phyloP scores from a whole-genome alignment of 78 protist genomes.

The Acrasis kona region DNA sequence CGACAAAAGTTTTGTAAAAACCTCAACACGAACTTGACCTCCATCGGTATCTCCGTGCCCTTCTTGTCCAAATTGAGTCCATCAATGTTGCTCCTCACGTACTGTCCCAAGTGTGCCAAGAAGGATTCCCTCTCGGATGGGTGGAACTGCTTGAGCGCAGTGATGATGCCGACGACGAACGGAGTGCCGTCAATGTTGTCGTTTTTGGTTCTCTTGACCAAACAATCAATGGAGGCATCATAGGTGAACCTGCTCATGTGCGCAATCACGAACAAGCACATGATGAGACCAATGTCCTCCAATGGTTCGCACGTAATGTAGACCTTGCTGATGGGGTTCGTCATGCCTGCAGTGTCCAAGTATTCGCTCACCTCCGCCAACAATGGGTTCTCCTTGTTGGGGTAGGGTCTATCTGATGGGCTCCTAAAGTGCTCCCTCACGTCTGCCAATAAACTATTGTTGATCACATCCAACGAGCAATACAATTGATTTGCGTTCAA shows the following conservation, averaged over 20 bases:
- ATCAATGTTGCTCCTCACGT: slow-evolving; percentile 40
- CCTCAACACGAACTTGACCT: slow-evolving; percentile 33
- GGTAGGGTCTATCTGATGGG: slow-evolving; percentile 64
- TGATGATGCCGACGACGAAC: slow-evolving; percentile 72
- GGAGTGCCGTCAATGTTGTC: slow-evolving; percentile 57
- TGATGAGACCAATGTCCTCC: slow-evolving; percentile 39
- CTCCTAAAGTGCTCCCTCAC: slow-evolving; percentile 62
- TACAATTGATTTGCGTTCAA: slow-evolving; percentile 54
- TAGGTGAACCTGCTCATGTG: slow-evolving; percentile 1
- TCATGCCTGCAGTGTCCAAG: slow-evolving; percentile 62
- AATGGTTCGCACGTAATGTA: slow-evolving; percentile 58
- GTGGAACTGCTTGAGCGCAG: slow-evolving; percentile 83
- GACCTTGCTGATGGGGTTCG: slow-evolving; percentile 65
- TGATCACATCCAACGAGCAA: slow-evolving; percentile 54
- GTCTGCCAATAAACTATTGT: slow-evolving; percentile 48
- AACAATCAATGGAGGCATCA: neutral
- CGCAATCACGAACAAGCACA: slow-evolving; percentile 44
- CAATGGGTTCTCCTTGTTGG: slow-evolving; percentile 52
- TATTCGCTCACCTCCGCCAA: slow-evolving; percentile 44
- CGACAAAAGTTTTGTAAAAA: slow-evolving; percentile 61
- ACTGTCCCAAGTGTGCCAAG: slow-evolving; percentile 57
- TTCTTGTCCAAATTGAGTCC: neutral
- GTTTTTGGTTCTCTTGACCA: slow-evolving; percentile 37
- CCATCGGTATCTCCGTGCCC: slow-evolving; percentile 50
- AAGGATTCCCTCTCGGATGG: neutral